phyloP scores from a whole-genome alignment of 2,329 filamentous ascomycete species.

The Cercospora sp. region DNA sequence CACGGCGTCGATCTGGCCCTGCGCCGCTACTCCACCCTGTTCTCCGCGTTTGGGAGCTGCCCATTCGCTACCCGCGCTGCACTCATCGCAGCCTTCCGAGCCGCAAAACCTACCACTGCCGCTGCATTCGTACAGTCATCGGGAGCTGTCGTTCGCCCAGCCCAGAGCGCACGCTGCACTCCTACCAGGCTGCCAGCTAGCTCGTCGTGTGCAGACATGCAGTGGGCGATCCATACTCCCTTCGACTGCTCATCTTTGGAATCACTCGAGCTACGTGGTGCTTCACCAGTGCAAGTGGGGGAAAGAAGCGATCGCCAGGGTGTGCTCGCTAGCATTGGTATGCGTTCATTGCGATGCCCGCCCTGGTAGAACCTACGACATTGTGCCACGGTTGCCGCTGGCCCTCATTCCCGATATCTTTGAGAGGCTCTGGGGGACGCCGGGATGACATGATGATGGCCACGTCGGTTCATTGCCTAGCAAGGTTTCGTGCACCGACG shows the following conservation, averaged over 20 bases:
- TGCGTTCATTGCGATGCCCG: conserved; percentile 1
- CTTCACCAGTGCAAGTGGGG: neutral
- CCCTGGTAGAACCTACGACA: conserved; percentile 14
- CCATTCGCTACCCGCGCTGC: conserved; percentile 1
- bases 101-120: neutral
- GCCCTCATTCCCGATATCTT: neutral
- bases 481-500: neutral
- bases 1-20: conserved; percentile 1
- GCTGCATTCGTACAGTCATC: neutral
- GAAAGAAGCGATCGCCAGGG: neutral
- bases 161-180: neutral
- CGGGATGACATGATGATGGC: neutral
- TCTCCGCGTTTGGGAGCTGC: neutral
- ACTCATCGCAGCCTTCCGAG: conserved; percentile 3
- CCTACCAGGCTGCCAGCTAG: neutral
- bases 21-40: neutral
- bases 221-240: neutral
- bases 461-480: neutral
- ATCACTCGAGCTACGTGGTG: neutral
- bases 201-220: neutral
- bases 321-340: neutral
- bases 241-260: neutral
- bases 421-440: neutral
- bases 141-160: neutral
- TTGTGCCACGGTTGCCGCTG: conserved; percentile 18